Evolutionary conservation across 2,329 filamentous ascomycete genomes (phyloP), one percentile per base, ranked within the genome.

Genomic region (Botrytis hyacinthi): DNA sequence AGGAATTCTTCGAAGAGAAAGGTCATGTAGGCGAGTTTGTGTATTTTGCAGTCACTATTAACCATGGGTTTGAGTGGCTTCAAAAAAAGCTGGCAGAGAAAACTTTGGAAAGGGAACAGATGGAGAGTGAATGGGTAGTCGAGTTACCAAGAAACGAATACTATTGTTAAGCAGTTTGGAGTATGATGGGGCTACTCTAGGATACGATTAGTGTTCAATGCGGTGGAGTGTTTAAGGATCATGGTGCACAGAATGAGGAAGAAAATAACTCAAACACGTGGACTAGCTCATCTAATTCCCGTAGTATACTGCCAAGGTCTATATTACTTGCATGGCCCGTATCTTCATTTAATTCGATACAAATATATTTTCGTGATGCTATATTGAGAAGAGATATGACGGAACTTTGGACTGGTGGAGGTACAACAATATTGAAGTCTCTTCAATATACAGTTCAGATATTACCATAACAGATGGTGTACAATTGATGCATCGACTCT

Each of bases 81-180:
- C 2, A 51, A 16, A 8, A 1, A 29, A 29, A 54, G 35, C 4
- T 1, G 1, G 46, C 5, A 20, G 65, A 67, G 18, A 4, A 2
- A 14, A 6, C 22, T 4, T 54, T 40, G 26, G 18, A 29, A n/a
- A 10, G 6, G 2, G 14, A 26, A 2, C 18, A 48, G n/a, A 40
- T 67, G 10, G 35, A 20, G 22, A 26, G 10, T 10, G 26, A 40
- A n/a, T 67, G 65, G 65, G 46, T 67, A 9, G 16, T 54, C n/a
- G 65, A 51, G 65, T 48, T 67, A 29, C 65, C 46, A 54, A 67
- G 35, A 26, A 54, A 54, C 14, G 65, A 67, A 29, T 67, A 54
- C n/a, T 12, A 20, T 54, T 54, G 16, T n/a, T 67, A 14, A 40
- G 32, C 22, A 14, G 35, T 18, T 54, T 40, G 22, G 26, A 14